A percentile compares a stretch with the other conserved stretches of the same genome.
Conservation (phyloP, 495 filamentous ascomycete species). For the Hyaloscypha finlandica region DNA sequence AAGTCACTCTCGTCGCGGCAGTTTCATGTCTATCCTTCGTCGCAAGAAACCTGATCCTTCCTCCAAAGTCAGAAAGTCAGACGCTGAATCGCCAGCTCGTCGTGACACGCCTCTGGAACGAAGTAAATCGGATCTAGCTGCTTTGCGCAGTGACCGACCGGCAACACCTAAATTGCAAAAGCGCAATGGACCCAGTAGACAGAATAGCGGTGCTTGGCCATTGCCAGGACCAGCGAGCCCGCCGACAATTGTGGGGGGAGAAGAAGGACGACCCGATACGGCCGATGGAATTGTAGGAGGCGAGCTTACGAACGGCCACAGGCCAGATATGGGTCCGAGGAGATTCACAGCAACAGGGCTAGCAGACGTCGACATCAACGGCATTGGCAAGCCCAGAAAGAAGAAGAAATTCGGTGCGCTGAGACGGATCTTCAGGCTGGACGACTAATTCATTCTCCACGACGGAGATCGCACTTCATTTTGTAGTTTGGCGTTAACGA, state of each 20-base stretch:
- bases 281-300: slow-evolving; percentile 13
- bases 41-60: slow-evolving; percentile 45
- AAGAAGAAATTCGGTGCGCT: slow-evolving; percentile 33
- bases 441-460: slow-evolving; percentile 16
- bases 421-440: slow-evolving; percentile 30
- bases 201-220: slow-evolving; percentile 21
- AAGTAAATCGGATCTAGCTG: slow-evolving; percentile 42
- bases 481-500: background rate
- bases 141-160: slow-evolving; percentile 10
- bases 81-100: slow-evolving; percentile 50
- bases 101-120: slow-evolving; percentile 54
- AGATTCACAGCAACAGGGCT: slow-evolving; percentile 26
- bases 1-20: slow-evolving; percentile 33
- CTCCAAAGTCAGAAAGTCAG: slow-evolving; percentile 43
- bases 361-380: slow-evolving; percentile 6
- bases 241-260: background rate
- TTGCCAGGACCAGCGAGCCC: slow-evolving; percentile 1
- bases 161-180: slow-evolving; percentile 28
- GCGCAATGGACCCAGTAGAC: slow-evolving; percentile 11
- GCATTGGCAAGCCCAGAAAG: slow-evolving; percentile 17
- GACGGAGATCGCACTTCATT: background rate
- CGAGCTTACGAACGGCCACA: slow-evolving; percentile 7
- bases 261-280: slow-evolving; percentile 26
- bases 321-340: slow-evolving; percentile 24
- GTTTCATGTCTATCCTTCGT: slow-evolving; percentile 47